Base-by-base conservation (phyloP, 1,139 yeast species). In the Hyphopichia pseudoburtonii region DNA sequence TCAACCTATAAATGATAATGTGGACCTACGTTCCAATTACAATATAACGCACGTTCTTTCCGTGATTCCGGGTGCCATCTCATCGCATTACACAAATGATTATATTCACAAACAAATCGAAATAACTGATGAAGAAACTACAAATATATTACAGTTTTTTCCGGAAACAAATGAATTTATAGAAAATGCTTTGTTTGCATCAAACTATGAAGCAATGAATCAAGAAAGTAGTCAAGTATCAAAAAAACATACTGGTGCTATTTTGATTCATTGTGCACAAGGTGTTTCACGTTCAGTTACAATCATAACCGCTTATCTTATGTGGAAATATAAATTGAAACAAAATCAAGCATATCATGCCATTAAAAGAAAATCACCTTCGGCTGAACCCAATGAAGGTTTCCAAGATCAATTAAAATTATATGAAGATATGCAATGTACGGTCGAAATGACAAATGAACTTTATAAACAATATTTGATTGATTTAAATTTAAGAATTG, bases 231-330 rank as follows among this genome's bases (percentile, higher is more conserved):
- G 23, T 21, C 60, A 63, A 40, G 55, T 40, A 28, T 41, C 55
- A 63, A 58, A 62, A 35, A 67, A 72, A 37, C 85, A 78, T 42
- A 52, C 54, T 42, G 73, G 72, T 2, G 67, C 66, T 28, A 64
- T 84, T 0, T 63, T 80, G 33, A 66, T 85, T 5, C 87, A 84
- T 54, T 85, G 94, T 56, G 87, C 89, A 39, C 96, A 96, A 22
- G 98, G 98, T 1, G 77, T 81, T 19, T 86, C 96, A 2, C 66
- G 98, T 46, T 84, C 96, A 1, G 87, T 79, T 0, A 66, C 95
- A 0, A 67, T 88, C 23, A 66, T 81, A 11, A 71, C 82, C 29
- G 95, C 95, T 2, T 92, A 84, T 56, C 60, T 92, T 43, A 89
- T 92, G 94, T 76, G 78, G 52, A 74, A 78, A 43, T 80, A 83